Conservation (phyloP, 148 eudicot genomes). For the Cornus controversa region DNA sequence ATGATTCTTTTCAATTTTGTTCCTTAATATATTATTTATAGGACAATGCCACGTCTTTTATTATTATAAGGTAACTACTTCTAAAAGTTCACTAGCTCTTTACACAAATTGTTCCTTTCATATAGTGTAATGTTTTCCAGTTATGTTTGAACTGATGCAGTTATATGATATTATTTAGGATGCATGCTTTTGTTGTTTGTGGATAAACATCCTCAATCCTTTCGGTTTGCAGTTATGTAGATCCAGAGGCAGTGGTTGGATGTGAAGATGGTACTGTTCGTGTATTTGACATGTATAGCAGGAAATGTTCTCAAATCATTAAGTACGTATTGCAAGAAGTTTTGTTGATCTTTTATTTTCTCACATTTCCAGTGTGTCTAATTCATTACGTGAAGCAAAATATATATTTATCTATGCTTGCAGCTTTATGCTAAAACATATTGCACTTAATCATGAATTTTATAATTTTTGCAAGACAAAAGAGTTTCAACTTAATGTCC, state of each 20-base stretch:
- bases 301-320: conserved; percentile 65
- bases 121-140: neutral
- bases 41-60: neutral
- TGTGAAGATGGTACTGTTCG: conserved; percentile 83
- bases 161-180: neutral
- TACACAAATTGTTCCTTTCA: neutral
- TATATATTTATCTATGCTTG: too few species aligned
- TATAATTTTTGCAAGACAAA: too few species aligned
- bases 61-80: neutral
- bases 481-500: too few species aligned
- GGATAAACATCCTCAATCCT: neutral
- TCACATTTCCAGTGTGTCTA: neutral
- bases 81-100: neutral
- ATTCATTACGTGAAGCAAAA: too few species aligned
- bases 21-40: neutral
- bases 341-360: neutral
- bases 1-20: neutral
- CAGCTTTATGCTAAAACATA: too few species aligned
- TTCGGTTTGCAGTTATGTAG: conserved; percentile 59
- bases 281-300: conserved; percentile 89
- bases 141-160: neutral
- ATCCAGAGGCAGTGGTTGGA: conserved; percentile 88
- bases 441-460: too few species aligned
- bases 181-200: neutral
- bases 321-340: conserved; percentile 39